Conservation (phyloP, 805 yeast genomes). For the Middelhovenomyces tepae region DNA sequence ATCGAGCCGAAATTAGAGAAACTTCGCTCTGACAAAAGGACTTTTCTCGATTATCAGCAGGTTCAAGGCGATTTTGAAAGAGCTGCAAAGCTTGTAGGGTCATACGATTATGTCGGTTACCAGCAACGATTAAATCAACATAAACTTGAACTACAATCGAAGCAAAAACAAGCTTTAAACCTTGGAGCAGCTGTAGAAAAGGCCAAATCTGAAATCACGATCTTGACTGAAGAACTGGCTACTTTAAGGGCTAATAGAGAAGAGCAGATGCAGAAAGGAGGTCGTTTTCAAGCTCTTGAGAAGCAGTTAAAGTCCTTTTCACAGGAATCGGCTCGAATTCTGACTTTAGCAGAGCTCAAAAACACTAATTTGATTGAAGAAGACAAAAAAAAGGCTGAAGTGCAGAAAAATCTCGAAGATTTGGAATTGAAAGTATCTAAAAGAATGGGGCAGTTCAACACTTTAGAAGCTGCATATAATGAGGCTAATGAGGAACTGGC, state of each 20-base stretch:
- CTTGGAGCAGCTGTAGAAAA: slow-evolving; percentile 38
- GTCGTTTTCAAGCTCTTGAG: slow-evolving; percentile 52
- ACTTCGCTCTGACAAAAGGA: slow-evolving; percentile 70
- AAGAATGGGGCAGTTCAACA: slow-evolving; percentile 24
- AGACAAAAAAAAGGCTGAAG: slow-evolving; percentile 26
- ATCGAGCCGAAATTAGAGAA: slow-evolving; percentile 87
- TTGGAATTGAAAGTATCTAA: neutral
- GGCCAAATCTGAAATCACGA: slow-evolving; percentile 45
- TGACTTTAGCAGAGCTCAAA: slow-evolving; percentile 54
- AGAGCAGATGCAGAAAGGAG: slow-evolving; percentile 51
- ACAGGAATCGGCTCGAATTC: slow-evolving; percentile 58
- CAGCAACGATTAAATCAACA: slow-evolving; percentile 35
- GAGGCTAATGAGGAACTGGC: slow-evolving; percentile 37
- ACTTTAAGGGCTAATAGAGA: slow-evolving; percentile 45
- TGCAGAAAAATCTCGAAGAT: slow-evolving; percentile 25
- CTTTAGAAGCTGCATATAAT: slow-evolving; percentile 39
- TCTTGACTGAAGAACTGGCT: slow-evolving; percentile 52
- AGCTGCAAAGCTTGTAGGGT: slow-evolving; percentile 60
- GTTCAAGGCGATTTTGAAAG: slow-evolving; percentile 74
- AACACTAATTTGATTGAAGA: slow-evolving; percentile 52
- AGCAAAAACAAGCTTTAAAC: slow-evolving; percentile 20
- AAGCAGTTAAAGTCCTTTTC: slow-evolving; percentile 43
- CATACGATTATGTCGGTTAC: slow-evolving; percentile 55
- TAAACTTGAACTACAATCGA: slow-evolving; percentile 21
- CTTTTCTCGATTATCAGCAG: slow-evolving; percentile 78